Conservation (phyloP, 495 filamentous ascomycete species). For the Tricharina praecox region DNA sequence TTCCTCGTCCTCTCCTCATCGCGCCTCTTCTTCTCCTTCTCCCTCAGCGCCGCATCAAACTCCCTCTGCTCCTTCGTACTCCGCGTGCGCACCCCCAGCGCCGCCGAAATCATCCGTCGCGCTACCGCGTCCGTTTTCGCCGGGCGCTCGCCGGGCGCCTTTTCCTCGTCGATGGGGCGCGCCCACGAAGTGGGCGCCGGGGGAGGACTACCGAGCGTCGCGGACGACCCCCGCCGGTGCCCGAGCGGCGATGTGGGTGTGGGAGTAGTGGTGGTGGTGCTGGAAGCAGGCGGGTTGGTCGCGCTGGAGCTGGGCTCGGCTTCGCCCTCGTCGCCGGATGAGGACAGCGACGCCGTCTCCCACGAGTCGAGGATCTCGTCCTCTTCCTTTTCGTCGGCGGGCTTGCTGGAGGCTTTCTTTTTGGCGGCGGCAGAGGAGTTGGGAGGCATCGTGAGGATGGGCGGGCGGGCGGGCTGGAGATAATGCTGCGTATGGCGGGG, state of each 20-base stretch:
- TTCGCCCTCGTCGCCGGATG: constrained; percentile 30
- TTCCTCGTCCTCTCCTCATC: constrained; percentile 55
- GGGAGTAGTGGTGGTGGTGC: constrained; percentile 19
- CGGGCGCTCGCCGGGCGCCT: constrained; percentile 32
- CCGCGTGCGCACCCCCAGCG: constrained; percentile 63
- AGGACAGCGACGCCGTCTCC: constrained; percentile 52
- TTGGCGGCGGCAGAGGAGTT: too few relatives aligned
- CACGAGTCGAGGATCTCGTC: constrained; percentile 56
- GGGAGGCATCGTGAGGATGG: too few relatives aligned
- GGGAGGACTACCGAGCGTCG: constrained; percentile 16
- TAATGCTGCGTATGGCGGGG: too few relatives aligned
- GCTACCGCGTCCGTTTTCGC: constrained; percentile 91
- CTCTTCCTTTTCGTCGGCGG: constrained; percentile 33
- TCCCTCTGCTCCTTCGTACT: constrained; percentile 73
- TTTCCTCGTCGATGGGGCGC: constrained; percentile 9
- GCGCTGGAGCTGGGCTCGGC: too few relatives aligned
- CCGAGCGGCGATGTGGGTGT: constrained; percentile 31
- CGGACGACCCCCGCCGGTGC: constrained; percentile 38
- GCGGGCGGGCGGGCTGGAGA: too few relatives aligned
- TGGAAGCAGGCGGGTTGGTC: constrained; percentile 13
- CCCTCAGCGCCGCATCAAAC: constrained; percentile 68
- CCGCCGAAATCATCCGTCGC: constrained; percentile 74
- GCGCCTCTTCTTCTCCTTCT: constrained; percentile 64
- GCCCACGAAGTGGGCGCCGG: constrained; percentile 17
- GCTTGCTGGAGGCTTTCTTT: too few relatives aligned